A percentile compares a stretch with the other conserved stretches of the same genome.
Evolutionary conservation across 75 land plant species (phyloP).

Genomic region (Ceratopteris richardii): DNA sequence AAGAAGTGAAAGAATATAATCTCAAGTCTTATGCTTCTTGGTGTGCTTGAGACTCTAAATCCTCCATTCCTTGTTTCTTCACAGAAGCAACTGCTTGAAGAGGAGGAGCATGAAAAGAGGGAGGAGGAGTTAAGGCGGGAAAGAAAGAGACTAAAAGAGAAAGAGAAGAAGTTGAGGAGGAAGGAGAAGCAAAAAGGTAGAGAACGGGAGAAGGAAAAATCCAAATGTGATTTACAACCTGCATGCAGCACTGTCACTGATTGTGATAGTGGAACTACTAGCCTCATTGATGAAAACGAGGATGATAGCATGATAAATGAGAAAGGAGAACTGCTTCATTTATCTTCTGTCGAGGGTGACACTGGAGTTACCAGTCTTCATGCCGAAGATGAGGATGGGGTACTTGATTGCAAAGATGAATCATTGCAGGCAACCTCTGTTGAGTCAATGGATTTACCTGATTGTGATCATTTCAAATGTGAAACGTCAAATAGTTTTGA

Average conservation of each 20-base stretch:
- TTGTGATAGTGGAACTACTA: constrained; percentile 23
- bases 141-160: constrained; percentile 78
- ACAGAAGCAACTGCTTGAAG: constrained; percentile 95
- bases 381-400: constrained; percentile 15
- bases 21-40: too few relatives aligned
- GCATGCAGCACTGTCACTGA: constrained; percentile 19
- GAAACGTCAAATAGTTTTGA: neutral
- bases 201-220: constrained; percentile 59
- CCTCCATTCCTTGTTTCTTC: neutral
- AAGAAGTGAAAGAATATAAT: too few relatives aligned
- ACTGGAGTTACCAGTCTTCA: constrained; percentile 16
- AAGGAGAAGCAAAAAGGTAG: constrained; percentile 83
- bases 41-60: constrained; percentile 1
- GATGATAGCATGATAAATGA: constrained; percentile 1
- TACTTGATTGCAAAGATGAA: neutral
- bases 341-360: neutral
- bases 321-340: neutral
- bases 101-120: constrained; percentile 92
- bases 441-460: too few relatives aligned
- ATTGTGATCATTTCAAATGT: neutral
- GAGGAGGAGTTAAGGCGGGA: constrained; percentile 95
- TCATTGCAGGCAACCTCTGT: too few relatives aligned
- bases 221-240: constrained; percentile 15
- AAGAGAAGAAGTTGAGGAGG: constrained; percentile 86
- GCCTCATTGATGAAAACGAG: constrained; percentile 7